Conservation (phyloP, 1,284 basidiomycete genomes). For the Phenoliferia sp. region DNA sequence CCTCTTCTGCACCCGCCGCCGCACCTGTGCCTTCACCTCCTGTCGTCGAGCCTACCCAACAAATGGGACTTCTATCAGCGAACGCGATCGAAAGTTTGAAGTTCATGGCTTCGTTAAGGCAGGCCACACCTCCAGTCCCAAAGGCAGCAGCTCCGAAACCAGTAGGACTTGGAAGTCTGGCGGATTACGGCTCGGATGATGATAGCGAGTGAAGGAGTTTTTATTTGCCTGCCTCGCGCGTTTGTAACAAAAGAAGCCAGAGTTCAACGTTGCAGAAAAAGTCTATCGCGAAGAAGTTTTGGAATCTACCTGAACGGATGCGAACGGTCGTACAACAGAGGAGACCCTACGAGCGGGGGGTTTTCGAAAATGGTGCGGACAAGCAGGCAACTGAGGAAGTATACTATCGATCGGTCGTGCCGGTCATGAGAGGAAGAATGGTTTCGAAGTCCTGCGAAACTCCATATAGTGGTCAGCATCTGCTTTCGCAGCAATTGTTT, state of each 20-base stretch:
- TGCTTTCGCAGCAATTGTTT: not conserved
- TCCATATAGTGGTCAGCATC: no score
- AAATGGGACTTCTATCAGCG: constrained; percentile 20
- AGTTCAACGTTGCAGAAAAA: no score
- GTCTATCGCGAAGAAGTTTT: no score
- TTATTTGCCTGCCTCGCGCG: no score
- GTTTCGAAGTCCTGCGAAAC: not conserved
- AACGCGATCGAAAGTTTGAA: constrained; percentile 26
- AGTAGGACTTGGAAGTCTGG: constrained; percentile 23
- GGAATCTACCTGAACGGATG: no score
- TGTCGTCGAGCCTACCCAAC: not conserved
- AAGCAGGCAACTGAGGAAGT: not conserved
- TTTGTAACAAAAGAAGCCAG: no score
- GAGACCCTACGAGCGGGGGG: not conserved
- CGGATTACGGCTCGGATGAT: constrained; percentile 28
- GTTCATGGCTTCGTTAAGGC: constrained; percentile 20
- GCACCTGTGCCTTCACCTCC: constrained; percentile 52
- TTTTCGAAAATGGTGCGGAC: not conserved
- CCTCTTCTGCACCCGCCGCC: constrained; percentile 55
- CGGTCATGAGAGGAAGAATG: not conserved
- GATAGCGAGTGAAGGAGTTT: not conserved
- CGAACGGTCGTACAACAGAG: not conserved
- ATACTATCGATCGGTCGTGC: not conserved
- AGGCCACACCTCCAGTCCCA: not conserved
- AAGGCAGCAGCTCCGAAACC: not conserved